Percentiles rank a stretch among this genome's conserved stretches.
phyloP scores from a whole-genome alignment of 257 asterid genomes.

The Dorcoceras hygrometricum region DNA sequence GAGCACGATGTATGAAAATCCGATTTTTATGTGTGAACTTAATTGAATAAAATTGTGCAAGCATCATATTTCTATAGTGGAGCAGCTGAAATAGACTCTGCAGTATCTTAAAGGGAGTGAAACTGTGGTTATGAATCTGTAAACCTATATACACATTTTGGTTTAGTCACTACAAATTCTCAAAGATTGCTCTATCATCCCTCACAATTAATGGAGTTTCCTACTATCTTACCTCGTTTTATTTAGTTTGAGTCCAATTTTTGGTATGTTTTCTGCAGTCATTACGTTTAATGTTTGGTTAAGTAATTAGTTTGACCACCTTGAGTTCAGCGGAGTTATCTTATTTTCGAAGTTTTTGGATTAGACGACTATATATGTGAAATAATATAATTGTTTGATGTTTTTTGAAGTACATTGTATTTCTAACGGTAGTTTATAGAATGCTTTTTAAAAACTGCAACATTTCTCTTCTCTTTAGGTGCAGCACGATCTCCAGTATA shows the following conservation, averaged over 20 bases:
- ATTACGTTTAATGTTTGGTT: background rate
- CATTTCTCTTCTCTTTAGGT: slow-evolving; percentile 37
- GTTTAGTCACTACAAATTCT: too few relatives aligned
- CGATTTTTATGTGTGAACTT: too few relatives aligned
- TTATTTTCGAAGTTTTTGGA: background rate
- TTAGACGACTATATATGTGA: too few relatives aligned
- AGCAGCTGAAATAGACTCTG: too few relatives aligned
- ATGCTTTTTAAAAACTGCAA: slow-evolving; percentile 11
- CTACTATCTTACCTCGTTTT: background rate
- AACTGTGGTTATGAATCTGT: background rate
- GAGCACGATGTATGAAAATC: too few relatives aligned
- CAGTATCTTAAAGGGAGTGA: background rate
- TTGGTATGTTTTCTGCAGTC: background rate
- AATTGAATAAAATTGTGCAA: background rate
- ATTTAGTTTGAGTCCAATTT: background rate
- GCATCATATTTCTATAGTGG: background rate
- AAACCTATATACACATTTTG: too few relatives aligned
- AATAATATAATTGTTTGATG: background rate
- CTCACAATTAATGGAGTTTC: background rate
- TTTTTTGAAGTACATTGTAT: background rate
- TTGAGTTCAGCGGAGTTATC: background rate
- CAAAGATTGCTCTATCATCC: background rate
- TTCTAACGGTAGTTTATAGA: slow-evolving; percentile 7
- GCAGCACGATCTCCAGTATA: slow-evolving; percentile 57
- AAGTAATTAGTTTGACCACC: background rate